Percentiles rank a stretch among this genome's conserved stretches.
Evolutionary conservation across 768 basidiomycete species (phyloP).

Genomic region (Russula griseocarnosa): DNA sequence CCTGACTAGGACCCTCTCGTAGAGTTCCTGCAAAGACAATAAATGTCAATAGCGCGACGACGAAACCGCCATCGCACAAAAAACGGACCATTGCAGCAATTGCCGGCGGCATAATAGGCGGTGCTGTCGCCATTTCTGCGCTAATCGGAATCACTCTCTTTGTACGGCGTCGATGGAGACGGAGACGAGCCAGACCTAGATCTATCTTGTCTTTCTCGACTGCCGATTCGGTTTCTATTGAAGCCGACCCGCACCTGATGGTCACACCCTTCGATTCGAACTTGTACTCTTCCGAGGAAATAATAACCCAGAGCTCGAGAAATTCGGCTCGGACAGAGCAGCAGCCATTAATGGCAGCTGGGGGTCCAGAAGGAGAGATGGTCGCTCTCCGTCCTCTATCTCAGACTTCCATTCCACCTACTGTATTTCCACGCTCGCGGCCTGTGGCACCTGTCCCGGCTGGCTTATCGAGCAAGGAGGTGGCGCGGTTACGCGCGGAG

Average conservation of each 20-base stretch:
- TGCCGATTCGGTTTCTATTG: too few species aligned
- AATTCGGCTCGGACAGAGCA: background rate
- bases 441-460: background rate
- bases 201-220: too few species aligned
- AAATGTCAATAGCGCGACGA: background rate
- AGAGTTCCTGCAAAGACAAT: conserved; percentile 10
- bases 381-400: too few species aligned
- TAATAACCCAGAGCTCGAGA: background rate
- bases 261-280: conserved; percentile 11
- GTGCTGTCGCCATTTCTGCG: background rate
- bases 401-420: too few species aligned
- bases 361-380: too few species aligned
- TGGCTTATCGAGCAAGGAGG: conserved; percentile 18
- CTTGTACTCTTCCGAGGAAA: background rate
- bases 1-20: background rate
- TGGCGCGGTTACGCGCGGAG: too few species aligned
- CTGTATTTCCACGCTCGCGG: too few species aligned
- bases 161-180: conserved; percentile 6
- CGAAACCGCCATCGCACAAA: too few species aligned
- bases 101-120: conserved; percentile 26
- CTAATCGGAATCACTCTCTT: background rate
- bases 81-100: too few species aligned
- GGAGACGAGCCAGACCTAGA: background rate
- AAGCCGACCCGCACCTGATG: background rate
- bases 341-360: background rate